phyloP scores from a whole-genome alignment of 148 eudicot species.

The Nyssa sinensis region DNA sequence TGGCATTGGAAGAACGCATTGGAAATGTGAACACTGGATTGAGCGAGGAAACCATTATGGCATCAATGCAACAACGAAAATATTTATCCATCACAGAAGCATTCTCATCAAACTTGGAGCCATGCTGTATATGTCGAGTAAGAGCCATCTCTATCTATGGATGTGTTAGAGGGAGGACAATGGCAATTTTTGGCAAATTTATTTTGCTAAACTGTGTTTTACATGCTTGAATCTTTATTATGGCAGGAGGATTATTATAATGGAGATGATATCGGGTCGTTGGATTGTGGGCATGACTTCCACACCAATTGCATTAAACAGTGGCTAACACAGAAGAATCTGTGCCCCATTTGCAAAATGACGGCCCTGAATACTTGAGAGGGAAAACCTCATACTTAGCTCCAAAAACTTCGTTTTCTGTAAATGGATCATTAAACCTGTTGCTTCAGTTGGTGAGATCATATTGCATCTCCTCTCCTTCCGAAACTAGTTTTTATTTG shows the following conservation, averaged over 20 bases:
- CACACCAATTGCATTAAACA: constrained; percentile 63
- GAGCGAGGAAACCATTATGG: constrained; percentile 46
- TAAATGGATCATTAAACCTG: constrained; percentile 7
- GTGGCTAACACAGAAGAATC: constrained; percentile 60
- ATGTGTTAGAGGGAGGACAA: not conserved
- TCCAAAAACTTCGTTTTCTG: not conserved
- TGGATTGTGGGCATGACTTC: constrained; percentile 72
- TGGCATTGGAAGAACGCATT: constrained; percentile 66
- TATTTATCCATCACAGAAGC: constrained; percentile 11
- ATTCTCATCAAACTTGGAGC: constrained; percentile 33
- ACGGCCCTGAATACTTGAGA: constrained; percentile 41
- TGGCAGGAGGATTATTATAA: constrained; percentile 52
- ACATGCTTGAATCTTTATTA: not conserved
- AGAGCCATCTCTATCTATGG: not conserved
- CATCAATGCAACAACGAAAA: constrained; percentile 36
- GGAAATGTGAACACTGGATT: constrained; percentile 63
- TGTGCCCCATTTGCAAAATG: constrained; percentile 69
- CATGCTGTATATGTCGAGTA: constrained; percentile 68
- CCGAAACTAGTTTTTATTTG: not conserved
- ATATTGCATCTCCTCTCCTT: not conserved
- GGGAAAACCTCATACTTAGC: not conserved
- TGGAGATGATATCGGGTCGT: constrained; percentile 56
- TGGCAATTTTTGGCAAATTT: not conserved
- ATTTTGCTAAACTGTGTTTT: too few species aligned
- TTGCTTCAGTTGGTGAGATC: constrained; percentile 8